phyloP scores from a whole-genome alignment of 2,329 filamentous ascomycete genomes.

The Juglanconis oblonga region DNA sequence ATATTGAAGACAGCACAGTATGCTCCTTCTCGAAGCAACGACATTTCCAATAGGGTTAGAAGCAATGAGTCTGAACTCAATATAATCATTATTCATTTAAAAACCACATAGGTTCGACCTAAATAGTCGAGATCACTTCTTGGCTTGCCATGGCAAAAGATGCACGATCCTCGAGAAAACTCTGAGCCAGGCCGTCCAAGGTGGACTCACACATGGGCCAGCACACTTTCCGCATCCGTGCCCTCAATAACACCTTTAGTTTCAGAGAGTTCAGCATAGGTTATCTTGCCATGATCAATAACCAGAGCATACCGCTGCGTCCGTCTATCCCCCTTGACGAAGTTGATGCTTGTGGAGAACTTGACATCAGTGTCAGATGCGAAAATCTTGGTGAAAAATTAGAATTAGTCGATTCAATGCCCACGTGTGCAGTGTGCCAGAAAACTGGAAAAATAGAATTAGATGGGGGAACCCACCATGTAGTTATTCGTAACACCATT shows the following conservation, averaged over 20 bases:
- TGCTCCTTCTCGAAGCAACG: no score
- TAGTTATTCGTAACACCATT: slow-evolving; percentile 71
- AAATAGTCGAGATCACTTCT: no score
- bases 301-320: slow-evolving; percentile 78
- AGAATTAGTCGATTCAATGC: no score
- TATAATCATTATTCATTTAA: no score
- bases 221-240: slow-evolving; percentile 52
- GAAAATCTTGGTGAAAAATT: slow-evolving; percentile 55
- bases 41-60: no score
- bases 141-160: no score
- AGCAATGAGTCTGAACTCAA: no score
- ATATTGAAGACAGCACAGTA: no score
- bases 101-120: no score
- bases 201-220: slow-evolving; percentile 29
- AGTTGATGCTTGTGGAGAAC: slow-evolving; percentile 77
- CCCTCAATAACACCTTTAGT: slow-evolving; percentile 37
- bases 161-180: no score
- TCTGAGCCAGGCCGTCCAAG: no score
- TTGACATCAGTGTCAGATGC: slow-evolving; percentile 65
- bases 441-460: neutral
- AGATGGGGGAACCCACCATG: slow-evolving; percentile 41
- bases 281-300: slow-evolving; percentile 79
- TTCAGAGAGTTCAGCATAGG: slow-evolving; percentile 71
- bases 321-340: slow-evolving; percentile 66
- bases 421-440: neutral